These are phyloP conservation scores for Alternaria triticina DNA, from an alignment of 2,329 filamentous ascomycete genomes.

Conservation along the genomic window DNA sequence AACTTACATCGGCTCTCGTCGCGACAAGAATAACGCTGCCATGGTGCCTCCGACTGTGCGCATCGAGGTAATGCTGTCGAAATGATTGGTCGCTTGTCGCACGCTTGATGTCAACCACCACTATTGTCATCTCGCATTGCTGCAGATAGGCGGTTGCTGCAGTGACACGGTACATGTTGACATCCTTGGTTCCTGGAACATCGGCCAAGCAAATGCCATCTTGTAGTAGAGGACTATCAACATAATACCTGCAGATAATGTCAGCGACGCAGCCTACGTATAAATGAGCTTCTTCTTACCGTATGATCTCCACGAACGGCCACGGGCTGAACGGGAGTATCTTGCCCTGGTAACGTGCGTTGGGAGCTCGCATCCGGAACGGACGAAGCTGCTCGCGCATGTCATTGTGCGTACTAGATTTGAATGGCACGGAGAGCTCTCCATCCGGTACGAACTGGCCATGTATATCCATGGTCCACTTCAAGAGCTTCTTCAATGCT, in stretches of 20 bases:
- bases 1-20: slow-evolving; percentile 24
- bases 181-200: slow-evolving; percentile 22
- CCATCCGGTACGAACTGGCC: slow-evolving; percentile 3
- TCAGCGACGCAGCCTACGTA: not conserved
- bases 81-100: slow-evolving; percentile 11
- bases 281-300: not conserved
- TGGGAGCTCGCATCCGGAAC: slow-evolving; percentile 12
- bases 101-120: slow-evolving; percentile 26
- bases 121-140: slow-evolving; percentile 24
- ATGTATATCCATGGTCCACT: slow-evolving; percentile 20
- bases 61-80: slow-evolving; percentile 15
- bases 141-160: slow-evolving; percentile 19
- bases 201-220: slow-evolving; percentile 17
- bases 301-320: slow-evolving; percentile 28
- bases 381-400: slow-evolving; percentile 19
- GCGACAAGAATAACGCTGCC: slow-evolving; percentile 27
- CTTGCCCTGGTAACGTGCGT: slow-evolving; percentile 16
- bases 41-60: slow-evolving; percentile 17
- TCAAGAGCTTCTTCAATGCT: slow-evolving; percentile 6
- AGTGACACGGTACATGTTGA: slow-evolving; percentile 17
- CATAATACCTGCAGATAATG: not conserved
- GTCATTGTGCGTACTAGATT: slow-evolving; percentile 6
- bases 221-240: not conserved
- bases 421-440: slow-evolving; percentile 1
- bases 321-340: slow-evolving; percentile 23